phyloP scores from a whole-genome alignment of 352 stramenopile species.

The Thalassiosira sp. region DNA sequence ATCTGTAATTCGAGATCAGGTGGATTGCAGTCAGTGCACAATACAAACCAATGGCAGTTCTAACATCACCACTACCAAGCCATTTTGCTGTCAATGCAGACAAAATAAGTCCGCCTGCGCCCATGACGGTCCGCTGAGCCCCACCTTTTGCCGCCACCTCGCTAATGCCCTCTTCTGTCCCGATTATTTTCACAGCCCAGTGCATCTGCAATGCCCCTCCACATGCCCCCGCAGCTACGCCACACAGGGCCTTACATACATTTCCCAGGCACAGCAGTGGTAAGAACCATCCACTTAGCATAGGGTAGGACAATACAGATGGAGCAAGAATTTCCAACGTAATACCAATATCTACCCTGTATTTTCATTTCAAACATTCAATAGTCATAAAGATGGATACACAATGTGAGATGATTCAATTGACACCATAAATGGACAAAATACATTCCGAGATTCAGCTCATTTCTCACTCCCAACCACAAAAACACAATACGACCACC shows the following conservation, averaged over 20 bases:
- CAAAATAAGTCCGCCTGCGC: slow-evolving; percentile 68
- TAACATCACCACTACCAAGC: slow-evolving; percentile 39
- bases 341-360: slow-evolving; percentile 94
- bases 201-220: slow-evolving; percentile 75
- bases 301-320: slow-evolving; percentile 51
- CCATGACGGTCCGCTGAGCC: slow-evolving; percentile 74
- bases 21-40: slow-evolving; percentile 64
- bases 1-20: slow-evolving; percentile 67
- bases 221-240: slow-evolving; percentile 73
- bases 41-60: slow-evolving; percentile 51
- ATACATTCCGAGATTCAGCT: too few species aligned
- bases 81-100: slow-evolving; percentile 64
- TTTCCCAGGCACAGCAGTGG: slow-evolving; percentile 60
- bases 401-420: too few species aligned
- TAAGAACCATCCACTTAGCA: slow-evolving; percentile 39
- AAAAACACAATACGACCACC: too few species aligned
- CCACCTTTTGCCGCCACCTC: slow-evolving; percentile 77
- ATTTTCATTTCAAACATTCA: too few species aligned
- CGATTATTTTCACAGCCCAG: slow-evolving; percentile 59
- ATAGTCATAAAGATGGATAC: too few species aligned
- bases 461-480: too few species aligned
- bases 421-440: too few species aligned
- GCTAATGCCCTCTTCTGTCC: slow-evolving; percentile 61
- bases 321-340: slow-evolving; percentile 85
- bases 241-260: slow-evolving; percentile 79